These are phyloP conservation scores for Pseudocercospora eumusae DNA, from an alignment of 2,329 filamentous ascomycete species.

Conservation along the genomic window DNA sequence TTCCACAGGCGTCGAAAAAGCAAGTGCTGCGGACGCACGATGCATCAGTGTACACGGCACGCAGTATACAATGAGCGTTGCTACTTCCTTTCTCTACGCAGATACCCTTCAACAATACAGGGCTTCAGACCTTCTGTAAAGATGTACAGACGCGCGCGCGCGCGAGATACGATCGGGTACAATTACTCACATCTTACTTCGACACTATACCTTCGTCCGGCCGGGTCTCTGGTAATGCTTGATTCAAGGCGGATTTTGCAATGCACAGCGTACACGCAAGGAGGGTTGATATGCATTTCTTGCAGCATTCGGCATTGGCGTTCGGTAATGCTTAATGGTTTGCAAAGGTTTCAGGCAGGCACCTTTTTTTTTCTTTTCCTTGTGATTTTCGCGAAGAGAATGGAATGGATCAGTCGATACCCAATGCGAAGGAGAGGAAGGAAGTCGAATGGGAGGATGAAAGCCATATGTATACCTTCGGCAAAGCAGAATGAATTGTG, in stretches of 20 bases:
- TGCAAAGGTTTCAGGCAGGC: no score
- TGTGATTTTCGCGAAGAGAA: not conserved
- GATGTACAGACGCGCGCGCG: constrained; percentile 18
- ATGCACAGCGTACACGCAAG: constrained; percentile 18
- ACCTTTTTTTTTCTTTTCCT: constrained; percentile 7
- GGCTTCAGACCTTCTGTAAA: constrained; percentile 15
- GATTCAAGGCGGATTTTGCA: not conserved
- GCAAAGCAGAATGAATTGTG: not conserved
- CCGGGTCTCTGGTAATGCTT: not conserved
- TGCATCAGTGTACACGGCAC: constrained; percentile 16
- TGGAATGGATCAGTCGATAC: constrained; percentile 9
- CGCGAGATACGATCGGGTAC: constrained; percentile 4
- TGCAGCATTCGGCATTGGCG: constrained; percentile 17
- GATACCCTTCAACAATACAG: not conserved
- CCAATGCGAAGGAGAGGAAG: constrained; percentile 5
- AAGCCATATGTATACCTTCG: not conserved
- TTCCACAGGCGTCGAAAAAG: constrained; percentile 24
- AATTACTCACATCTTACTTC: constrained; percentile 5
- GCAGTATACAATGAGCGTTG: constrained; percentile 7
- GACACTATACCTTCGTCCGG: constrained; percentile 1
- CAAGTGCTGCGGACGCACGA: constrained; percentile 24
- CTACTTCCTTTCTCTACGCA: constrained; percentile 15
- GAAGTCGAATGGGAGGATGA: not conserved
- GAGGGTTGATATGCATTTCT: constrained; percentile 4
- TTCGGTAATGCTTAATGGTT: constrained; percentile 19